phyloP scores from a whole-genome alignment of 257 asterid genomes.

The Primulina huaijiensis region DNA sequence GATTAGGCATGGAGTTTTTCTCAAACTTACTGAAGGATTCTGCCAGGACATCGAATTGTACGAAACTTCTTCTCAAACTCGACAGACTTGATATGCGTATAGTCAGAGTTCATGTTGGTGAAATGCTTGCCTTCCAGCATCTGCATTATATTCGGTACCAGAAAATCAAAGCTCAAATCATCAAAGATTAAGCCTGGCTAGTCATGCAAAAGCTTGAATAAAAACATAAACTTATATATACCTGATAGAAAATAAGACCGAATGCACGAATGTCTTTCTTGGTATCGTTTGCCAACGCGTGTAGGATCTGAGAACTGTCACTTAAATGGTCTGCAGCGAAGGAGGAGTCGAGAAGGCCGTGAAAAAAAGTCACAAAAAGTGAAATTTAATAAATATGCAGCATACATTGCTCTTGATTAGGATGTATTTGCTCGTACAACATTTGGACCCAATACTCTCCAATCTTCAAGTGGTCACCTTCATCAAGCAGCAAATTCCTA shows the following conservation, averaged over 20 bases:
- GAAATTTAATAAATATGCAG: constrained; percentile 2
- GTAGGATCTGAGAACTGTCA: constrained; percentile 23
- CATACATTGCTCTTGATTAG: constrained; percentile 44
- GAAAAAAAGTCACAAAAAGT: constrained; percentile 14
- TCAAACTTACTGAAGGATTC: constrained; percentile 49
- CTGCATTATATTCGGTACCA: constrained; percentile 28
- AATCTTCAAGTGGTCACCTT: constrained; percentile 58
- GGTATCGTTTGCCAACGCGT: constrained; percentile 30
- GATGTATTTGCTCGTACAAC: constrained; percentile 49
- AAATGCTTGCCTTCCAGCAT: constrained; percentile 43
- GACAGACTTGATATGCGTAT: constrained; percentile 36
- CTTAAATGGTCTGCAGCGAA: constrained; percentile 26
- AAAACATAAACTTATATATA: no score
- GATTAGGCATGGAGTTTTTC: not conserved
- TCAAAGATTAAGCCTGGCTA: not conserved
- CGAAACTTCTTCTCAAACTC: constrained; percentile 52
- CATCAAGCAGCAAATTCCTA: constrained; percentile 63
- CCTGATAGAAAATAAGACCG: constrained; percentile 52
- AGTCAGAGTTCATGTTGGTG: constrained; percentile 25
- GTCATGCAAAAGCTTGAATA: no score
- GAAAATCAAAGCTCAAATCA: not conserved
- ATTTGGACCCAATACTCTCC: constrained; percentile 65
- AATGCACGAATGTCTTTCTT: constrained; percentile 48
- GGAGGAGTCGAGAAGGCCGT: not conserved
- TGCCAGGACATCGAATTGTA: constrained; percentile 41